phyloP scores from a whole-genome alignment of 73 alveolate genomes.

The Paramecium pentaurelia region DNA sequence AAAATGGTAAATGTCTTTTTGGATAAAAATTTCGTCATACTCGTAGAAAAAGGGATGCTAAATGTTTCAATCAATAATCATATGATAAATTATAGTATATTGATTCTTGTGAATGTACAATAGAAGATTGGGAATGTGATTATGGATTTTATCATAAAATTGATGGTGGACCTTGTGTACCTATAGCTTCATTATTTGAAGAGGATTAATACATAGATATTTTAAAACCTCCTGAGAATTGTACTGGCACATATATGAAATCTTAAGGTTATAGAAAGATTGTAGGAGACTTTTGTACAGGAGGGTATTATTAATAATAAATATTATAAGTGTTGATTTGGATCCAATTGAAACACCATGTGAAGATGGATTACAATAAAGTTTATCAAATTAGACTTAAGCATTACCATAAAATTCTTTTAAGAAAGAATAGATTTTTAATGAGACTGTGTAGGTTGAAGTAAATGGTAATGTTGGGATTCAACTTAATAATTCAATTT shows the following conservation, averaged over 20 bases:
- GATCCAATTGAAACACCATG: conserved; percentile 6
- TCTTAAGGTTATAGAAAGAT: conserved; percentile 86
- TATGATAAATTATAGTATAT: conserved; percentile 63
- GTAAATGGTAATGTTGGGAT: neutral
- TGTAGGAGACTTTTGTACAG: conserved; percentile 91
- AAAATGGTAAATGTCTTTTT: conserved; percentile 75
- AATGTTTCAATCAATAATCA: conserved; percentile 80
- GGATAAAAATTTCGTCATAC: conserved; percentile 75
- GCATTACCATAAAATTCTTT: neutral
- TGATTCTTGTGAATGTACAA: conserved; percentile 89
- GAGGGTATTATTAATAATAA: conserved; percentile 66
- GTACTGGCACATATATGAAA: conserved; percentile 63
- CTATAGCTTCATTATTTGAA: conserved; percentile 18
- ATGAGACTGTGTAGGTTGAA: neutral
- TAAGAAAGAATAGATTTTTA: neutral
- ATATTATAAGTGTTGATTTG: neutral
- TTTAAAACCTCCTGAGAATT: conserved; percentile 56
- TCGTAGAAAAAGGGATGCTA: conserved; percentile 77
- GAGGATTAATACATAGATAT: conserved; percentile 49
- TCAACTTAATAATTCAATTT: neutral
- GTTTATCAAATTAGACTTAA: neutral
- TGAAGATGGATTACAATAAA: neutral
- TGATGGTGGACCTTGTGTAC: conserved; percentile 64
- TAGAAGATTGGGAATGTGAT: conserved; percentile 94
- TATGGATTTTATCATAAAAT: conserved; percentile 76